These are phyloP conservation scores for Marchantia polymorpha DNA, from an alignment of 225 moss, liverwort and hornwort species.

Conservation along the genomic window DNA sequence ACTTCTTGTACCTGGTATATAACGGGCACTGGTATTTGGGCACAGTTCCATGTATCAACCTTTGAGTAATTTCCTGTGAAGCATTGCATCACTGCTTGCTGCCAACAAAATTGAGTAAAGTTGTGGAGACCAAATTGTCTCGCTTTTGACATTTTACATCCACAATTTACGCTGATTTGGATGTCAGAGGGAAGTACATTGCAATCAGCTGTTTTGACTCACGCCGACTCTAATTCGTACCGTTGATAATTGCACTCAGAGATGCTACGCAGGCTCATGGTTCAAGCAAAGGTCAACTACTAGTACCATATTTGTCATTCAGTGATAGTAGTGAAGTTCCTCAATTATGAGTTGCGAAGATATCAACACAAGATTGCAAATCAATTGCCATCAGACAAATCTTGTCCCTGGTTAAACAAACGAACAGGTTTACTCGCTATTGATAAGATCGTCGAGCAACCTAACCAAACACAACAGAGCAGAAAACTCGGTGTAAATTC, in stretches of 20 bases:
- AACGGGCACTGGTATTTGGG: constrained; percentile 25
- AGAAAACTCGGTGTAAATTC: neutral
- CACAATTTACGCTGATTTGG: neutral
- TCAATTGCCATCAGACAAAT: too few relatives aligned
- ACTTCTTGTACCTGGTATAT: constrained; percentile 43
- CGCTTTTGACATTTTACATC: neutral
- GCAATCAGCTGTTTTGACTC: neutral
- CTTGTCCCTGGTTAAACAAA: neutral
- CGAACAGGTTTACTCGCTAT: neutral
- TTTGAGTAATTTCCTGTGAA: constrained; percentile 60
- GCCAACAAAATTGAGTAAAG: constrained; percentile 26
- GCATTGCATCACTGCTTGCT: constrained; percentile 76
- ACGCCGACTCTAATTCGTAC: neutral
- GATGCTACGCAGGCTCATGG: neutral
- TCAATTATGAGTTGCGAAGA: too few relatives aligned
- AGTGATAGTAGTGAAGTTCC: neutral
- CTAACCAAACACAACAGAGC: neutral
- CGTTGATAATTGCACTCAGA: neutral
- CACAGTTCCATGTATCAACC: constrained; percentile 48
- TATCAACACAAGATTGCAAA: too few relatives aligned
- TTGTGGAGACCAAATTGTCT: constrained; percentile 10
- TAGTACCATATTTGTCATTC: neutral
- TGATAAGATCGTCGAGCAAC: neutral
- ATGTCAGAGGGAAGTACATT: neutral
- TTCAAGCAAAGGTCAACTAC: neutral